A percentile compares a stretch with the other conserved stretches of the same genome.
These are phyloP conservation scores for Erodium texanum DNA, from an alignment of 441 rosid genomes.

Conservation along the genomic window DNA sequence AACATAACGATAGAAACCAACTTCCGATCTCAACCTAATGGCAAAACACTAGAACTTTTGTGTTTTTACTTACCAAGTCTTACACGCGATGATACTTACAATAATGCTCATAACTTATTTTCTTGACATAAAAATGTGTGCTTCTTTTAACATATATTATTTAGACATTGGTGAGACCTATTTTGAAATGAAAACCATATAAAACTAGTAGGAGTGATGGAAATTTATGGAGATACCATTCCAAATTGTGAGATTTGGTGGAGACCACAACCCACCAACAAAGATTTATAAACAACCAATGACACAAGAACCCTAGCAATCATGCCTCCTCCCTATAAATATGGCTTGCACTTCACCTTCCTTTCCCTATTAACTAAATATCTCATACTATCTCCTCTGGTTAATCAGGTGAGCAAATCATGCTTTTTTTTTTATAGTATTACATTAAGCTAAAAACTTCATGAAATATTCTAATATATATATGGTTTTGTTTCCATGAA, in stretches of 20 bases:
- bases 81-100: no score
- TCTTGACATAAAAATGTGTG: no score
- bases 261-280: constrained; percentile 1
- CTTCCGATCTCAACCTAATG: no score
- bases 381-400: background rate
- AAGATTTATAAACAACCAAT: background rate
- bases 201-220: background rate
- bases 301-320: background rate
- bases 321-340: background rate
- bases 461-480: background rate
- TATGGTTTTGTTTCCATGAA: background rate
- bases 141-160: no score
- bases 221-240: background rate
- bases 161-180: no score
- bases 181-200: no score
- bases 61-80: no score
- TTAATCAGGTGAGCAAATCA: background rate
- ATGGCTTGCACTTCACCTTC: background rate
- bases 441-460: background rate
- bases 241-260: background rate
- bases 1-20: no score
- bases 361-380: background rate
- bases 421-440: background rate
- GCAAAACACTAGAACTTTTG: no score
- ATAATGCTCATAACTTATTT: no score